A percentile compares a stretch with the other conserved stretches of the same genome.
These are phyloP conservation scores for Spergularia bocconei DNA, from an alignment of 148 eudicot genomes.

Conservation along the genomic window DNA sequence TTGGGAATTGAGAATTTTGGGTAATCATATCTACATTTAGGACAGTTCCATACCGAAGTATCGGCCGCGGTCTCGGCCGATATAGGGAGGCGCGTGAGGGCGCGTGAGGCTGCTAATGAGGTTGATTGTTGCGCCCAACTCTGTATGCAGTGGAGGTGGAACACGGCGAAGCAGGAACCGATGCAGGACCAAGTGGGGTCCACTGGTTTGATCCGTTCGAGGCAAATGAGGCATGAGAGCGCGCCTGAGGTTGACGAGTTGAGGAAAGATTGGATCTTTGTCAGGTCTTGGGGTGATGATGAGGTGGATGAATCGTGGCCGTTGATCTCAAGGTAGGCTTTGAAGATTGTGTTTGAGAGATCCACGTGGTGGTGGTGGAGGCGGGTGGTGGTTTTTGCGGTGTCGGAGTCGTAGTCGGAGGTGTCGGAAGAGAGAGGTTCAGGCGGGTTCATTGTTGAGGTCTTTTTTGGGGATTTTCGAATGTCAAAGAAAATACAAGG, in stretches of 20 bases:
- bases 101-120: slow-evolving; percentile 56
- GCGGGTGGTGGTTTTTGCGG: slow-evolving; percentile 27
- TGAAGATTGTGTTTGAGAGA: slow-evolving; percentile 72
- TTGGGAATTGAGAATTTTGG: slow-evolving; percentile 60
- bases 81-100: slow-evolving; percentile 62
- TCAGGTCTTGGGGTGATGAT: slow-evolving; percentile 46
- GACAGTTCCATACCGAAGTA: slow-evolving; percentile 76
- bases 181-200: slow-evolving; percentile 97
- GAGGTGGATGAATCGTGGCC: slow-evolving; percentile 28
- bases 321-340: slow-evolving; percentile 63
- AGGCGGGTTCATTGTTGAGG: slow-evolving; percentile 29
- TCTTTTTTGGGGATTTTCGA: slow-evolving; percentile 30
- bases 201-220: slow-evolving; percentile 67
- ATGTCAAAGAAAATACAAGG: neutral
- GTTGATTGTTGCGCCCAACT: slow-evolving; percentile 82
- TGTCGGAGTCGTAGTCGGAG: slow-evolving; percentile 73
- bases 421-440: slow-evolving; percentile 51
- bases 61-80: slow-evolving; percentile 49
- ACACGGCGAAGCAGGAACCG: slow-evolving; percentile 70
- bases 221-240: slow-evolving; percentile 95
- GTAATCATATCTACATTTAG: slow-evolving; percentile 84
- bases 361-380: slow-evolving; percentile 52
- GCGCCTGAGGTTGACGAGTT: slow-evolving; percentile 82
- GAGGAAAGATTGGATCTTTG: slow-evolving; percentile 87
- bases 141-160: slow-evolving; percentile 86